Base-by-base conservation (phyloP, 2,329 filamentous ascomycete genomes). In the Didymella pinodella region DNA sequence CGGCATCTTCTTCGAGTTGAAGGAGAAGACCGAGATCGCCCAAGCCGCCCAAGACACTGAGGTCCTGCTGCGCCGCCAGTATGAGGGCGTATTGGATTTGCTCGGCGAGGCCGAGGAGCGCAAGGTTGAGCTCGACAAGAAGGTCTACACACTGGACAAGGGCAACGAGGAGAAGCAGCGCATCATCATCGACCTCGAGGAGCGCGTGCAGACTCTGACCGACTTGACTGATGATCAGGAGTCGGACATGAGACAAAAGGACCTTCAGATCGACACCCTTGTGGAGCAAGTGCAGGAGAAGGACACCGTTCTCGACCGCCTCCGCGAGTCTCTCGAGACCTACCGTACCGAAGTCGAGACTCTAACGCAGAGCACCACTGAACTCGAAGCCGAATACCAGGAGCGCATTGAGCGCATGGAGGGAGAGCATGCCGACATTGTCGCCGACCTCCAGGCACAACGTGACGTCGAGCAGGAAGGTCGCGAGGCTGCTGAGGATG, bases 351-450 rank as follows among this genome's bases (percentile, higher is more conserved):
- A 82, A 31, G 74, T 81, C 48, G 65, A 72, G 22, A 68, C 70
- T 14, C 66, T 80, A 34, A 74, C 75, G 4, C 58, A 64, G 18
- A 73, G 80, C 7, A 75, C 81, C 38, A 72, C 66, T 2, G 66
- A 65, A 4, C 77, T 81, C 60, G 79, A 82, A 62, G 60, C 73
- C 12, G 74, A 79, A 29, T 77, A 81, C 54, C 61, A 66, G 4
- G 65, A 67, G 1, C 67, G 67, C 18, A 71, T 82, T 14, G 66
- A 61, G 3, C 69, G 75, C 43, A 75, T 82, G 70, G 75, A 80
- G 53, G 59, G 70, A 18, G 76, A 78, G 40, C 76, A 80, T 55
- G 72, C 74, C 7, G 68, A 71, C 16, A 71, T 64, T 5, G 69
- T 80, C 1, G 62, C 68, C 3, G 73, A 75, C 2, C 70, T 82